Conservation (phyloP, 1,284 basidiomycete genomes). For the Microbotryomycetes sp. region DNA sequence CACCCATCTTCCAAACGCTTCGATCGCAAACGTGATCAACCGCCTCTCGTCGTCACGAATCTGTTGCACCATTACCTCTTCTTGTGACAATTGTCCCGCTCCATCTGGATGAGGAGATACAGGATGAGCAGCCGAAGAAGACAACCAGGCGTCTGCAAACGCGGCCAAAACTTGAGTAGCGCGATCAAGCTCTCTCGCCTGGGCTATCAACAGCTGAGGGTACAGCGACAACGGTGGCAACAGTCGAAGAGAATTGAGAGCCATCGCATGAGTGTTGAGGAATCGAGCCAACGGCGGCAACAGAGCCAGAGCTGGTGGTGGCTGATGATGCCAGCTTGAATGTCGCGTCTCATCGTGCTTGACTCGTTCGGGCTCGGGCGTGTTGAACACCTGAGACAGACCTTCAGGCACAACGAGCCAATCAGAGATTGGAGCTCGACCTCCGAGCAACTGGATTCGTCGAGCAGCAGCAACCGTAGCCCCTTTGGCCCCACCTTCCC, state of each 20-base stretch:
- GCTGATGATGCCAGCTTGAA: constrained; percentile 40
- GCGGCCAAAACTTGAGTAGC: constrained; percentile 30
- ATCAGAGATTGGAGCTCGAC: constrained; percentile 44
- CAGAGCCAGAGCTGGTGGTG: constrained; percentile 61
- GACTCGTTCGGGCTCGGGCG: constrained; percentile 1
- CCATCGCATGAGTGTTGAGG: constrained; percentile 65
- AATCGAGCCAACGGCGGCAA: constrained; percentile 71
- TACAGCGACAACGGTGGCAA: constrained; percentile 60
- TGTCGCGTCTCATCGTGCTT: neutral
- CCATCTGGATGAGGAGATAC: neutral
- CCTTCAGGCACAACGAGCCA: constrained; percentile 41
- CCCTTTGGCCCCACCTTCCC: constrained; percentile 38
- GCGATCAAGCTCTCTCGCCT: constrained; percentile 26
- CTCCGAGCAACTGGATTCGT: constrained; percentile 29
- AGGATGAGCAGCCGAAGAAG: neutral
- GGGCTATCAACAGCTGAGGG: constrained; percentile 13
- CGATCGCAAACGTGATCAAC: constrained; percentile 12
- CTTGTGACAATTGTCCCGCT: constrained; percentile 2
- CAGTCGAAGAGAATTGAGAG: constrained; percentile 73
- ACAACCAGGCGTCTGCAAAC: constrained; percentile 32
- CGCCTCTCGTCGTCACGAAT: constrained; percentile 21
- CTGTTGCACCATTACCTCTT: constrained; percentile 6
- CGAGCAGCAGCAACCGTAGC: constrained; percentile 45
- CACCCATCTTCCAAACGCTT: constrained; percentile 28
- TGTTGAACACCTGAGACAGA: constrained; percentile 32